Evolutionary conservation across 148 eudicot species (phyloP).

Genomic region (Rhododendron molle): DNA sequence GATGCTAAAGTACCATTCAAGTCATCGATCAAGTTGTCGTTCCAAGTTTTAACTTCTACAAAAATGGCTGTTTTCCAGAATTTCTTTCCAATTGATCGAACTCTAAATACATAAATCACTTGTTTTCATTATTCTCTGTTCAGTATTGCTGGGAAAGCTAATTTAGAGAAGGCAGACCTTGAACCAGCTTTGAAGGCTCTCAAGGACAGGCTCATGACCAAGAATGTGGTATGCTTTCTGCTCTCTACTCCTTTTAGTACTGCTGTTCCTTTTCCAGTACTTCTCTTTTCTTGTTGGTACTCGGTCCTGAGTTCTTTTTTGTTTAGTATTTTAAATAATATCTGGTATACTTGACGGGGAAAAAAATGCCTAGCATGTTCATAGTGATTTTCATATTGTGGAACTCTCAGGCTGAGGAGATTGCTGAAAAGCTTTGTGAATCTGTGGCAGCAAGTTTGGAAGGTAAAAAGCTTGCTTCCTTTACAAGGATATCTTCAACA

Average conservation of each 20-base stretch:
- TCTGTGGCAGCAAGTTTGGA: slow-evolving; percentile 90
- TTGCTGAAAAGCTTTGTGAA: slow-evolving; percentile 93
- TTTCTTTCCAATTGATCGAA: slow-evolving; percentile 1
- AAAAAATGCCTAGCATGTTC: not conserved
- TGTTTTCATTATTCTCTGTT: slow-evolving; percentile 16
- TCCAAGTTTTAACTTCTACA: not conserved
- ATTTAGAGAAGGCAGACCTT: slow-evolving; percentile 83
- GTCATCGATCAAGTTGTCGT: not conserved
- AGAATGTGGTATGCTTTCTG: slow-evolving; percentile 89
- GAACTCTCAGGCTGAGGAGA: slow-evolving; percentile 79
- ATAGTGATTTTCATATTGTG: slow-evolving; percentile 12
- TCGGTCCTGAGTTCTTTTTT: not conserved
- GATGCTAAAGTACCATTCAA: not conserved
- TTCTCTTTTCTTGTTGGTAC: not conserved
- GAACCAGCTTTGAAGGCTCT: slow-evolving; percentile 91
- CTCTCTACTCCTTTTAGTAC: not conserved
- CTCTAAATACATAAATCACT: not conserved
- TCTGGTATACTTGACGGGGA: not conserved
- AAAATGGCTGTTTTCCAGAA: not conserved
- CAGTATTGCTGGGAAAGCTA: slow-evolving; percentile 98
- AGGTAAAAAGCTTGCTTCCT: slow-evolving; percentile 84
- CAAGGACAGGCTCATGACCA: slow-evolving; percentile 95
- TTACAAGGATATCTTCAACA: slow-evolving; percentile 83
- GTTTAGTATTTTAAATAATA: not conserved
- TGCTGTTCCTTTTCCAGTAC: not conserved